Evolutionary conservation across 768 basidiomycete species (phyloP).

Genomic region (Boletus reticulatus): DNA sequence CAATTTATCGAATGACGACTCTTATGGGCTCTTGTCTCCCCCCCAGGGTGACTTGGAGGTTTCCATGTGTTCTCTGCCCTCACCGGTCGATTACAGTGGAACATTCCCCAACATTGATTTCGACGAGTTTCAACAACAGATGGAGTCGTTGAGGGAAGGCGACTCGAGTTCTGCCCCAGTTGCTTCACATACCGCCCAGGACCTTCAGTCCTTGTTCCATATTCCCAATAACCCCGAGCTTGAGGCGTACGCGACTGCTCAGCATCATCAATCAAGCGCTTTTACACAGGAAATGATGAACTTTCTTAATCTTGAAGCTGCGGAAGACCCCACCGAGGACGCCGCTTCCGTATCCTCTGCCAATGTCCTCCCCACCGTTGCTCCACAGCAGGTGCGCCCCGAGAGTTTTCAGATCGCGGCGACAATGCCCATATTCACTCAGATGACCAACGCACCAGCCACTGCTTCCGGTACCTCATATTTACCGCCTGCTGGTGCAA

Average conservation of each 20-base stretch:
- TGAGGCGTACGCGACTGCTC: constrained; percentile 10
- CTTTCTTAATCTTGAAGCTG: constrained; percentile 38
- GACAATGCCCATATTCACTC: constrained; percentile 26
- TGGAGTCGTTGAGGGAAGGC: neutral
- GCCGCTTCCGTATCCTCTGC: neutral
- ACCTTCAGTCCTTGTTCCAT: constrained; percentile 21
- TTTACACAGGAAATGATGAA: constrained; percentile 34
- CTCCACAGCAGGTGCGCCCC: constrained; percentile 26
- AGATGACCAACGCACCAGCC: constrained; percentile 22
- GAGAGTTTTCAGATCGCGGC: constrained; percentile 14
- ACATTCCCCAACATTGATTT: constrained; percentile 26
- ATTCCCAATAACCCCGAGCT: constrained; percentile 9
- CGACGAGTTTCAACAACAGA: constrained; percentile 6
- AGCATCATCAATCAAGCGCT: constrained; percentile 20
- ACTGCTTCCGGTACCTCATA: constrained; percentile 32
- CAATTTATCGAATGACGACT: constrained; percentile 33
- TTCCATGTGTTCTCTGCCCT: constrained; percentile 12
- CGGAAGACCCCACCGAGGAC: constrained; percentile 9
- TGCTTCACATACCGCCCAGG: constrained; percentile 3
- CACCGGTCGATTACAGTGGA: constrained; percentile 7
- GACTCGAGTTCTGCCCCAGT: constrained; percentile 1
- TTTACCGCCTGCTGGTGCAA: constrained; percentile 55
- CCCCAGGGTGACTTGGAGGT: constrained; percentile 41
- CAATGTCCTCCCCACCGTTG: constrained; percentile 8
- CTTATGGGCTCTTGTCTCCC: constrained; percentile 28